A percentile compares a stretch with the other conserved stretches of the same genome.
These are phyloP conservation scores for Penicillium tannophilum DNA, from an alignment of 495 filamentous ascomycete species.

Conservation along the genomic window DNA sequence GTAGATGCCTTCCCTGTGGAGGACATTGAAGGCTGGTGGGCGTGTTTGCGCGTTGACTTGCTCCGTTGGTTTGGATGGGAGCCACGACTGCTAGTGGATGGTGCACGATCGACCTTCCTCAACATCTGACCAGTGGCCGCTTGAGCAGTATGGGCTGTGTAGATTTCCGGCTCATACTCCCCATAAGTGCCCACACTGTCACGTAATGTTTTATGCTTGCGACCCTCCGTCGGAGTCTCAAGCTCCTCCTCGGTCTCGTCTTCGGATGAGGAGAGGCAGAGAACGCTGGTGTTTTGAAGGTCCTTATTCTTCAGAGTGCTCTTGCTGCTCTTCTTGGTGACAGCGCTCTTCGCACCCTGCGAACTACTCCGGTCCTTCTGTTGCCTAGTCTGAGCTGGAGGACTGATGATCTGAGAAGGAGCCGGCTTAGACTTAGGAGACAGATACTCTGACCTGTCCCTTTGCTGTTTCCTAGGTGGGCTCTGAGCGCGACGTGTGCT, in stretches of 20 bases:
- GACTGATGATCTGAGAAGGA: conserved; percentile 13
- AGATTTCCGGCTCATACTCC: conserved; percentile 45
- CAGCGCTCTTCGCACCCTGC: conserved; percentile 15
- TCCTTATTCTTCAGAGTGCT: conserved; percentile 49
- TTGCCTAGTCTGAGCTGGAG: conserved; percentile 12
- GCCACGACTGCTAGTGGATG: conserved; percentile 33
- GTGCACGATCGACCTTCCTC: conserved; percentile 33
- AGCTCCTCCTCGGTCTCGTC: conserved; percentile 49
- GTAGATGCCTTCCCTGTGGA: conserved; percentile 32
- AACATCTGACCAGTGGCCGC: conserved; percentile 32
- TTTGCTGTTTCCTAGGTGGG: conserved; percentile 23
- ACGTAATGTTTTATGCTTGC: conserved; percentile 22
- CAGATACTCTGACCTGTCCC: conserved; percentile 29
- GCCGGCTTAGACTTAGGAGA: conserved; percentile 10
- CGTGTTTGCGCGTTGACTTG: conserved; percentile 19
- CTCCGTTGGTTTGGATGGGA: conserved; percentile 24
- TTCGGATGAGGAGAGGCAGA: conserved; percentile 60
- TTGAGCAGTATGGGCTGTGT: conserved; percentile 42
- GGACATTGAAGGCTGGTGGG: conserved; percentile 29
- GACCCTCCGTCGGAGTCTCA: conserved; percentile 19
- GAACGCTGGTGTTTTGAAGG: conserved; percentile 53
- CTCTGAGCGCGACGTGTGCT: conserved; percentile 23
- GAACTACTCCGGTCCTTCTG: conserved; percentile 6
- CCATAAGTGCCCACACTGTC: conserved; percentile 44
- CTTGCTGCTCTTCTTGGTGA: conserved; percentile 46